phyloP scores from a whole-genome alignment of 1,139 yeast genomes.

The Hyphopichia khmerensis region DNA sequence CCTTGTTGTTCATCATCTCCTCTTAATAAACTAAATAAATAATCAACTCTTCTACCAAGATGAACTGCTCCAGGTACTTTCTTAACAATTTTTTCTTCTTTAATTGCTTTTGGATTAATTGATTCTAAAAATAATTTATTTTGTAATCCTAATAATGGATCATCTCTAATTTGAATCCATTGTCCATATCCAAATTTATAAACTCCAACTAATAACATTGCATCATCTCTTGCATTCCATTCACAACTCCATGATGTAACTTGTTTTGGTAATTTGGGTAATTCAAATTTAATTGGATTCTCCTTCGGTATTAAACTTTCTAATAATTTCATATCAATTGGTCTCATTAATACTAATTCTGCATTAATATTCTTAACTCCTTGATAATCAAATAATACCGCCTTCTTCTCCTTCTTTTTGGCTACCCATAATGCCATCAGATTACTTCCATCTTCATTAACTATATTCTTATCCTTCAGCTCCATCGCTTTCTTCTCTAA shows the following conservation, averaged over 20 bases:
- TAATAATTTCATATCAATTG: conserved; percentile 72
- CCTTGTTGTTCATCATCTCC: conserved; percentile 47
- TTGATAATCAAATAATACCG: conserved; percentile 83
- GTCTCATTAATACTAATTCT: conserved; percentile 78
- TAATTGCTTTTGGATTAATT: conserved; percentile 27
- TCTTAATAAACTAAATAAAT: conserved; percentile 66
- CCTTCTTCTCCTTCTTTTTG: conserved; percentile 77
- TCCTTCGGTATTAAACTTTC: conserved; percentile 58
- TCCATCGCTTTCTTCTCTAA: conserved; percentile 64
- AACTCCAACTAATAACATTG: conserved; percentile 82
- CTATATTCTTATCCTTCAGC: conserved; percentile 45
- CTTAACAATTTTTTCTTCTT: conserved; percentile 33
- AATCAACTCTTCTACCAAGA: conserved; percentile 90
- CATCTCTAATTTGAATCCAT: conserved; percentile 93
- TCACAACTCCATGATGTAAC: conserved; percentile 91
- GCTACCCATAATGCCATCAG: conserved; percentile 51
- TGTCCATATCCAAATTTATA: conserved; percentile 94
- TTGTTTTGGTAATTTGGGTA: conserved; percentile 66
- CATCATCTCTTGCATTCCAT: conserved; percentile 84
- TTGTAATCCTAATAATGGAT: conserved; percentile 84
- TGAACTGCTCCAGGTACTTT: conserved; percentile 93
- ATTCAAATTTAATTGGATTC: conserved; percentile 55
- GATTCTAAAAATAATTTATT: conserved; percentile 72
- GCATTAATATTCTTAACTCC: conserved; percentile 92
- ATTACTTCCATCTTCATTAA: conserved; percentile 35